Percentiles rank a stretch among this genome's conserved stretches.
phyloP scores from a whole-genome alignment of 208 protist species.

The Crithidia expoeki region DNA sequence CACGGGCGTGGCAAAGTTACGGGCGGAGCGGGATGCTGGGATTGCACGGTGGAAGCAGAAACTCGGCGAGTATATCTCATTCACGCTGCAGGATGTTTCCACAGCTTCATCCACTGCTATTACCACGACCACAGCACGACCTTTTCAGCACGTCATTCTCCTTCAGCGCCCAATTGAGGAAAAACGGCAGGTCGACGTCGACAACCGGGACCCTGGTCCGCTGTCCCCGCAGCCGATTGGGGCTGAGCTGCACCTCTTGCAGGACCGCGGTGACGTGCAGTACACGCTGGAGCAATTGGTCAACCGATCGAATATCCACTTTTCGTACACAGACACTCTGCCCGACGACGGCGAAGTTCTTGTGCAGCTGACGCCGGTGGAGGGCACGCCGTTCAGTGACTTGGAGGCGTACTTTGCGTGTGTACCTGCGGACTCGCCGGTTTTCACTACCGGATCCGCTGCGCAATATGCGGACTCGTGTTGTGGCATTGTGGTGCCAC shows the following conservation, averaged over 20 bases:
- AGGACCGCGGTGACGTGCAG: slow-evolving; percentile 67
- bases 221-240: slow-evolving; percentile 50
- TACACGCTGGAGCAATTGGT: slow-evolving; percentile 55
- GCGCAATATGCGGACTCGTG: slow-evolving; percentile 63
- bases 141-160: slow-evolving; percentile 55
- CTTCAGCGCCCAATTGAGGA: slow-evolving; percentile 50
- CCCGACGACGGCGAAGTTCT: slow-evolving; percentile 81
- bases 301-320: slow-evolving; percentile 50
- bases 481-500: slow-evolving; percentile 60
- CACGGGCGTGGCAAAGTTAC: slow-evolving; percentile 39
- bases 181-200: slow-evolving; percentile 45
- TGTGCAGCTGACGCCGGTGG: slow-evolving; percentile 71
- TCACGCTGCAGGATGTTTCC: slow-evolving; percentile 35
- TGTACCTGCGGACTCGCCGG: slow-evolving; percentile 14
- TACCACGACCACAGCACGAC: neutral
- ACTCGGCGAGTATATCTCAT: slow-evolving; percentile 53
- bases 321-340: slow-evolving; percentile 65
- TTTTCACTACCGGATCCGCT: slow-evolving; percentile 1
- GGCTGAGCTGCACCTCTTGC: slow-evolving; percentile 69
- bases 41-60: slow-evolving; percentile 47
- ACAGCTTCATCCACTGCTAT: neutral
- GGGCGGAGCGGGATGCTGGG: slow-evolving; percentile 41
- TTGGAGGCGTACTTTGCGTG: slow-evolving; percentile 58
- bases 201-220: slow-evolving; percentile 47
- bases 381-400: slow-evolving; percentile 73